A percentile compares a stretch with the other conserved stretches of the same genome.
phyloP scores from a whole-genome alignment of 2,329 filamentous ascomycete genomes.

The Elsinoe australis region DNA sequence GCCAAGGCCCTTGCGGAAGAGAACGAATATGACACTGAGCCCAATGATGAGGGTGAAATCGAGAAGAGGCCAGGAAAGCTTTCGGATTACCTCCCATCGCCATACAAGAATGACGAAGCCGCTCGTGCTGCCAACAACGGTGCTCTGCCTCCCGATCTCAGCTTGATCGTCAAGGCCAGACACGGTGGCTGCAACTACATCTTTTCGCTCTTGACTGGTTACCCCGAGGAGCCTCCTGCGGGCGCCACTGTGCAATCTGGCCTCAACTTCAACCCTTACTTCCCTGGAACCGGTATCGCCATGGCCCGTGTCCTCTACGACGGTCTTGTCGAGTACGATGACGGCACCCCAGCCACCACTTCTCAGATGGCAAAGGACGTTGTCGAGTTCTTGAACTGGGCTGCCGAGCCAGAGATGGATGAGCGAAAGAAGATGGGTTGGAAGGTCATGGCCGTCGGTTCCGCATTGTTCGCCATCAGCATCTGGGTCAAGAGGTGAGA shows the following conservation, averaged over 20 bases:
- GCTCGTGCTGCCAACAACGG: constrained; percentile 97
- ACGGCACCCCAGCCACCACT: constrained; percentile 84
- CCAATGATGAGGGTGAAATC: constrained; percentile 95
- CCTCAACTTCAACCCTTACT: constrained; percentile 99
- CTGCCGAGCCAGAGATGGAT: constrained; percentile 98
- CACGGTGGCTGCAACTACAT: constrained; percentile 99
- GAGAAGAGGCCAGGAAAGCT: constrained; percentile 98
- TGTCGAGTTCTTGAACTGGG: constrained; percentile 97
- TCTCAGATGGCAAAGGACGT: constrained; percentile 99
- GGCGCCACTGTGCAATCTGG: constrained; percentile 78
- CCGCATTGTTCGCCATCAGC: constrained; percentile 74
- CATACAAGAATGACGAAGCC: constrained; percentile 99
- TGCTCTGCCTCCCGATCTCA: constrained; percentile 94
- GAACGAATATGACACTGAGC: constrained; percentile 97
- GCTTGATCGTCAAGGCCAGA: constrained; percentile 92
- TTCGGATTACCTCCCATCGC: constrained; percentile 87
- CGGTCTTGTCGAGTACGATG: constrained; percentile 95
- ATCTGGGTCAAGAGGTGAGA: constrained; percentile 97
- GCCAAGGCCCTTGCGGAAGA: constrained; percentile 95
- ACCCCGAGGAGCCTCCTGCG: constrained; percentile 90
- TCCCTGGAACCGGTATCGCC: constrained; percentile 96
- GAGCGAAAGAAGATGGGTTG: constrained; percentile 99
- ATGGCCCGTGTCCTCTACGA: constrained; percentile 99
- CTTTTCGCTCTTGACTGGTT: constrained; percentile 92
- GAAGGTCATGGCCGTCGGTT: constrained; percentile 80